phyloP scores from a whole-genome alignment of 2,329 filamentous ascomycete genomes.

The Myriangium duriaei region DNA sequence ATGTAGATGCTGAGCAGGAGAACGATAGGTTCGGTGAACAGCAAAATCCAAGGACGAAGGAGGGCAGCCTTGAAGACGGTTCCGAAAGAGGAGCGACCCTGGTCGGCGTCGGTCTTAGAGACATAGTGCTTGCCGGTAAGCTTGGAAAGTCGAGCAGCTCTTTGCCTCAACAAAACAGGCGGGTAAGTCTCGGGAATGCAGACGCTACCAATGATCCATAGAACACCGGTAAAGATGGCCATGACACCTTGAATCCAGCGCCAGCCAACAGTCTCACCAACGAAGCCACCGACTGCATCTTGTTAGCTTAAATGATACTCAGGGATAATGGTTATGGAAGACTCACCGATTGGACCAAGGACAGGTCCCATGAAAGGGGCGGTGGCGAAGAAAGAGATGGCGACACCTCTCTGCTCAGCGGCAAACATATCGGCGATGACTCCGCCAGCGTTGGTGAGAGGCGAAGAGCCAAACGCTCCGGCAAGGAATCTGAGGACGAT shows the following conservation, averaged over 20 bases:
- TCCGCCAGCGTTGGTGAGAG: conserved; percentile 34
- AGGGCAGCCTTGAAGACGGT: conserved; percentile 44
- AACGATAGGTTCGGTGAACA: conserved; percentile 60
- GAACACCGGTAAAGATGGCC: conserved; percentile 48
- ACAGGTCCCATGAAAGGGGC: conserved; percentile 56
- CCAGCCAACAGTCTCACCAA: conserved; percentile 52
- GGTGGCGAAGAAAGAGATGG: conserved; percentile 51
- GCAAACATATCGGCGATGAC: conserved; percentile 36
- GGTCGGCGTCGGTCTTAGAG: conserved; percentile 31
- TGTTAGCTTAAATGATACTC: not conserved
- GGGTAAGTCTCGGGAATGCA: conserved; percentile 49
- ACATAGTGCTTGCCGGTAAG: conserved; percentile 44
- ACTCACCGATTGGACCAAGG: conserved; percentile 50
- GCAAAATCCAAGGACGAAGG: conserved; percentile 54
- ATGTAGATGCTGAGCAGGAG: conserved; percentile 53
- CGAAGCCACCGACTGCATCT: conserved; percentile 44
- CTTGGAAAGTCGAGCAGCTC: conserved; percentile 40
- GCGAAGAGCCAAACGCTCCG: conserved; percentile 31
- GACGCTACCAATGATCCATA: conserved; percentile 43
- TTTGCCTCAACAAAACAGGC: conserved; percentile 42
- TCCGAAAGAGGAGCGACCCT: conserved; percentile 23
- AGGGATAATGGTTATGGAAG: not conserved
- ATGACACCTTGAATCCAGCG: conserved; percentile 55
- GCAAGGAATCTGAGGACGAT: conserved; percentile 35
- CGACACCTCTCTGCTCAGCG: conserved; percentile 32